Conservation (phyloP, 1,284 basidiomycete species). For the Vanrija pseudolonga region DNA sequence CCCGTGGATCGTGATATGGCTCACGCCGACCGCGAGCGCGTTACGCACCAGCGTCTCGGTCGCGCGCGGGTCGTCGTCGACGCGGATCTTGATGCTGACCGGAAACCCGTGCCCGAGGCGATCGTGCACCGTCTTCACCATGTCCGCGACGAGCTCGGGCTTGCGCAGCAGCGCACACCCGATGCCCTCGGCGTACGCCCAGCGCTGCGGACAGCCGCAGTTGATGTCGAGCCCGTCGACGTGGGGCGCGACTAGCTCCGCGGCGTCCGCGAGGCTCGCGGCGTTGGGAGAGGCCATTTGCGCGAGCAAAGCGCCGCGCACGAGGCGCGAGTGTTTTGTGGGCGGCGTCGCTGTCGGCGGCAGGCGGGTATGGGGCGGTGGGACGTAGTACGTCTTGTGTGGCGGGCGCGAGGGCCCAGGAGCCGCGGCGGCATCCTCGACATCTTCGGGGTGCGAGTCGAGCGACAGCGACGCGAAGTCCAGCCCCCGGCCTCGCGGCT, state of each 20-base stretch:
- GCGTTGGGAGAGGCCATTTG: constrained; percentile 58
- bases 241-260: constrained; percentile 53
- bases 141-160: constrained; percentile 57
- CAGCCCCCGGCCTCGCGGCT: constrained; percentile 8
- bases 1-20: constrained; percentile 58
- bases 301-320: constrained; percentile 55
- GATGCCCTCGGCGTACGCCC: constrained; percentile 58
- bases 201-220: constrained; percentile 56
- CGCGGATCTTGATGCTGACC: constrained; percentile 60
- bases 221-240: constrained; percentile 61
- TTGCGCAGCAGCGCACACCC: constrained; percentile 58
- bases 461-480: not conserved
- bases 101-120: constrained; percentile 55
- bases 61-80: constrained; percentile 54
- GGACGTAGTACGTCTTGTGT: constrained; percentile 20
- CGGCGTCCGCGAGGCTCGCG: constrained; percentile 55
- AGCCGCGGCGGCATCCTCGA: too few relatives aligned
- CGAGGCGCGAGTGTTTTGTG: constrained; percentile 32
- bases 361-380: constrained; percentile 27
- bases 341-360: constrained; percentile 29
- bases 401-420: not conserved
- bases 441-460: not conserved
- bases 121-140: constrained; percentile 56
- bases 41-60: constrained; percentile 56
- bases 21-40: constrained; percentile 41